Base-by-base conservation (phyloP, 306 rosid species). In the Cicer arietinum region DNA sequence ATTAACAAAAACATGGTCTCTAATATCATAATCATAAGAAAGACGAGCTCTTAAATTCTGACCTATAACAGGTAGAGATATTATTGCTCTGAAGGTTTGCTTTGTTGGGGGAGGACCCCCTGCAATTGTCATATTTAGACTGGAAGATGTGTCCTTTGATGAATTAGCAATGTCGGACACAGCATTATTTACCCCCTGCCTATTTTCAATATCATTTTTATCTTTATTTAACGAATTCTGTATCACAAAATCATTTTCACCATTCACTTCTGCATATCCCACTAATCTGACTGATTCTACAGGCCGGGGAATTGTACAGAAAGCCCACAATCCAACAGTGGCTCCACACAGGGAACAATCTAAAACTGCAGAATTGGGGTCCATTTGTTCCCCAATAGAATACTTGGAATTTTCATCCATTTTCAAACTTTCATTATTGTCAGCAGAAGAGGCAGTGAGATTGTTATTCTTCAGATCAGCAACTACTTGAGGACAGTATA, bases 71-170 rank as follows among this genome's bases (percentile, higher is more conserved):
- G 99, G 97, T 74, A 92, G 69, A 30, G 93, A 90, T 74, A 91
- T 89, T 68, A 85, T 84, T 69, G 97, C 96, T 85, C 89, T 94
- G 66, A 91, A 94, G 70, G 86, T 87, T 84, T 94, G 98, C 76
- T 83, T 84, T 66, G 95, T 85, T 71, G 98, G 98, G 59, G 92
- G 88, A 88, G 97, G 98, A 10, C 98, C 98, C 85, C 98, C 98
- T 6, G 98, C 98, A 75, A 94, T 94, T 48, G 99, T 94, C 81
- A 87, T 79, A 71, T 82, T 87, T 69, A 94, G 89, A 81, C 78
- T 86, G 8, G 83, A 71, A 59, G 82, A 73, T 39, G 78, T 69
- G 67, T 78, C 84, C 76, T 84, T 86, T 10, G 90, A 82, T 63
- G 80, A 80, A 74, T 77, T 78, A 72, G 82, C 83, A 85, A 72